Evolutionary conservation across 2,329 filamentous ascomycete genomes (phyloP).

Genomic region (Aspergillus versicolor): DNA sequence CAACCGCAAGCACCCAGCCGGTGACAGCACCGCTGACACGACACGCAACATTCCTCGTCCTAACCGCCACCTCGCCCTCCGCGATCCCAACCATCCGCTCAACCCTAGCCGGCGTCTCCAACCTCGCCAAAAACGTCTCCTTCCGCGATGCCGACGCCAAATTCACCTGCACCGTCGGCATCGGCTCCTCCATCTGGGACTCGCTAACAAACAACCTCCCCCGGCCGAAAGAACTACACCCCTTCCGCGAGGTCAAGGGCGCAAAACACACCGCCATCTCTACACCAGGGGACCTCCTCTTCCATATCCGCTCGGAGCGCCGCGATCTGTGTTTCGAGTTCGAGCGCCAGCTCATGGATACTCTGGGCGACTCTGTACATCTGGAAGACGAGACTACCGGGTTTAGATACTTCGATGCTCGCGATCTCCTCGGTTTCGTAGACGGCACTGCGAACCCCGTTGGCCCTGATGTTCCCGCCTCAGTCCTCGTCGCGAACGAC

Average conservation of each 20-base stretch:
- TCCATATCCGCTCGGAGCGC: slow-evolving; percentile 59
- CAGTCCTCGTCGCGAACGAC: background rate
- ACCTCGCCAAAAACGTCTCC: slow-evolving; percentile 54
- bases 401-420: background rate
- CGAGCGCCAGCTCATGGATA: slow-evolving; percentile 54
- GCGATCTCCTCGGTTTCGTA: background rate
- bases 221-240: slow-evolving; percentile 53
- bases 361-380: slow-evolving; percentile 42
- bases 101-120: slow-evolving; percentile 45
- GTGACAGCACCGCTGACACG: background rate
- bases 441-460: background rate
- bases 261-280: slow-evolving; percentile 52
- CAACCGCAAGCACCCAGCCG: background rate
- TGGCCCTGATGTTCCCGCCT: background rate
- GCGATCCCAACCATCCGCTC: slow-evolving; percentile 46
- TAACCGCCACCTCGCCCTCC: slow-evolving; percentile 39
- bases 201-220: slow-evolving; percentile 41
- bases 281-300: slow-evolving; percentile 58
- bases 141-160: slow-evolving; percentile 49
- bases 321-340: slow-evolving; percentile 60
- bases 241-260: slow-evolving; percentile 51
- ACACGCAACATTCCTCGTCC: slow-evolving; percentile 54
- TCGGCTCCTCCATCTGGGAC: slow-evolving; percentile 56
- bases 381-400: background rate
- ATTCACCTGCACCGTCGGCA: slow-evolving; percentile 56